phyloP scores from a whole-genome alignment of 2,329 filamentous ascomycete genomes.

The Colletotrichum brevisporum region DNA sequence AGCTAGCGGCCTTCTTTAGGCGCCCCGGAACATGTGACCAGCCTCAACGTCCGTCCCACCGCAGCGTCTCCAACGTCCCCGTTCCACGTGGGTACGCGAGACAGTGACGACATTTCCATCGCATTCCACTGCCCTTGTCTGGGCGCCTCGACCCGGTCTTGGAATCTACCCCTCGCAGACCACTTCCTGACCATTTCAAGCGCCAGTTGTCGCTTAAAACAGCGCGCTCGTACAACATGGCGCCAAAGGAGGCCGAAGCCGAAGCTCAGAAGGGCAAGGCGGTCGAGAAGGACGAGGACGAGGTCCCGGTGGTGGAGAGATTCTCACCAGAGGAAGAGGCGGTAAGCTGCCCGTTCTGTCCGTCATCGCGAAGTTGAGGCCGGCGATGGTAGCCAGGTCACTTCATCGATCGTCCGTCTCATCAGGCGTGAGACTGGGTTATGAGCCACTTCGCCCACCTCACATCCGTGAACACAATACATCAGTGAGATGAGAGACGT shows the following conservation, averaged over 20 bases:
- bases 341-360: constrained; percentile 54
- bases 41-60: constrained; percentile 23
- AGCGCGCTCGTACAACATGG: constrained; percentile 33
- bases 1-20: constrained; percentile 12
- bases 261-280: constrained; percentile 20
- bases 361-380: neutral
- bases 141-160: neutral
- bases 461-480: neutral
- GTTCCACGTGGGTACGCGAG: constrained; percentile 31
- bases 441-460: neutral
- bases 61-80: neutral
- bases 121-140: neutral
- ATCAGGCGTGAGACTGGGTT: neutral
- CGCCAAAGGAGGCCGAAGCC: constrained; percentile 14
- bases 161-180: neutral
- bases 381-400: neutral
- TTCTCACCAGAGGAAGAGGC: constrained; percentile 71
- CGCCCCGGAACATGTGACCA: constrained; percentile 34
- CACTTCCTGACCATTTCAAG: no score
- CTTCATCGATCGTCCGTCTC: neutral
- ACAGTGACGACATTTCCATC: constrained; percentile 36
- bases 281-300: neutral
- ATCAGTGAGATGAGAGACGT: neutral
- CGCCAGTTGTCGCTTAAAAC: neutral
- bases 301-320: constrained; percentile 44